Conservation (phyloP, 805 yeast genomes). For the Yarrowia sp. region DNA sequence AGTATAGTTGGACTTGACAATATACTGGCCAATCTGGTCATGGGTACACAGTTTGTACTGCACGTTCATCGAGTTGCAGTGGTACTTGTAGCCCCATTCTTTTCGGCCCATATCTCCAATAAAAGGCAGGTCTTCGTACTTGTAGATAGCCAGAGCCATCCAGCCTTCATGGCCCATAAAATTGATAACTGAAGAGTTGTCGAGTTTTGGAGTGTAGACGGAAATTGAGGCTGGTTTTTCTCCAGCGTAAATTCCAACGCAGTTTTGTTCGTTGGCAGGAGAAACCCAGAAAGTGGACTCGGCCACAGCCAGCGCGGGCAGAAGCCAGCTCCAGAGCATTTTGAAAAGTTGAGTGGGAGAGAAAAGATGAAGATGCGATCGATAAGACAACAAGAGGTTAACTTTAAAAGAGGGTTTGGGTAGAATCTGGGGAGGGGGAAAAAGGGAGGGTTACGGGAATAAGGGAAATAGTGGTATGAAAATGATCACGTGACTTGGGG, state of each 20-base stretch:
- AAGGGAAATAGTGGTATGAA: too few species aligned
- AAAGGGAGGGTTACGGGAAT: too few species aligned
- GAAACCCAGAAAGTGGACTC: not conserved
- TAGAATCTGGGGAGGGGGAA: too few species aligned
- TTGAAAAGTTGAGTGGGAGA: not conserved
- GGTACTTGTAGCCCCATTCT: conserved; percentile 22
- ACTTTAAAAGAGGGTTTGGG: not conserved
- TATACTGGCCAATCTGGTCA: conserved; percentile 10
- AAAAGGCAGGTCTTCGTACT: not conserved
- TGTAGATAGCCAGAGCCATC: conserved; percentile 16
- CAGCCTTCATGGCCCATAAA: conserved; percentile 24
- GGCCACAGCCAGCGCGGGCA: not conserved
- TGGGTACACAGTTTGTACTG: conserved; percentile 20
- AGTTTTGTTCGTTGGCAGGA: not conserved
- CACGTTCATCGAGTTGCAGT: conserved; percentile 7
- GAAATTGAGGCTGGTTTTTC: not conserved
- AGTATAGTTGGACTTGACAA: conserved; percentile 11
- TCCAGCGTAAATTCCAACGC: not conserved
- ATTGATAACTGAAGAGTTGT: not conserved
- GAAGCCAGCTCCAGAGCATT: not conserved
- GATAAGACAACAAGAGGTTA: not conserved
- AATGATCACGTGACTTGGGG: too few species aligned
- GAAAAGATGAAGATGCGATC: not conserved
- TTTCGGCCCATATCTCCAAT: conserved; percentile 1
- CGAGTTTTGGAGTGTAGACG: not conserved